Conservation (phyloP, 306 rosid genomes). For the Ceratonia siliqua region DNA sequence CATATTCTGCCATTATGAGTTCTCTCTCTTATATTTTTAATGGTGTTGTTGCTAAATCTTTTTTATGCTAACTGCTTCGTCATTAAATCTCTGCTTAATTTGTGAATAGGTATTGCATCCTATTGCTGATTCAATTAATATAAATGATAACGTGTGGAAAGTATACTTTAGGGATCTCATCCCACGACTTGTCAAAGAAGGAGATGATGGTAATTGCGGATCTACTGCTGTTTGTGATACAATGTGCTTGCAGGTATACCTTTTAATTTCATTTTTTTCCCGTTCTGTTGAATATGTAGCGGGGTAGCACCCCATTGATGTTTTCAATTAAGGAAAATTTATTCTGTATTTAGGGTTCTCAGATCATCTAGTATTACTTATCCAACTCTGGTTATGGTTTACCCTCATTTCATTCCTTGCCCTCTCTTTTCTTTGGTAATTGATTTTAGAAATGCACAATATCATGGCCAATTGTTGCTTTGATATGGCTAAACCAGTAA, state of each 20-base stretch:
- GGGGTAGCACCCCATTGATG: background rate
- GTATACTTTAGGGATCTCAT: conserved; percentile 80
- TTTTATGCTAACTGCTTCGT: conserved; percentile 25
- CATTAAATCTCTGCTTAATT: conserved; percentile 17
- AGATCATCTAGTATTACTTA: background rate
- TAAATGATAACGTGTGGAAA: conserved; percentile 77
- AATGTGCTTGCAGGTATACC: conserved; percentile 86
- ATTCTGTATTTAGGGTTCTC: background rate
- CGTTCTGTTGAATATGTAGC: background rate
- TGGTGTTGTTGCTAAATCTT: conserved; percentile 11
- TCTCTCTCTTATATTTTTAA: background rate
- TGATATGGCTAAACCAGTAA: conserved; percentile 1
- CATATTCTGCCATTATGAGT: background rate
- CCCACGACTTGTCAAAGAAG: conserved; percentile 75
- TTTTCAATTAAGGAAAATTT: conserved; percentile 10
- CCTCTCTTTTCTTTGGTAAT: background rate
- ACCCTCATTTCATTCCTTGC: conserved; percentile 8
- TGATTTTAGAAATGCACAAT: background rate
- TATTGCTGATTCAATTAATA: conserved; percentile 68
- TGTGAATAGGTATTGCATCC: conserved; percentile 82
- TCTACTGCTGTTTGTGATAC: conserved; percentile 88
- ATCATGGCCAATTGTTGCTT: conserved; percentile 15
- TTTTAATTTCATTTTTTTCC: conserved; percentile 11
- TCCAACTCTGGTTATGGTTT: background rate
- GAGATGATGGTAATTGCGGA: conserved; percentile 89